Evolutionary conservation across 805 yeast genomes (phyloP), one percentile per base, ranked within the genome.

Genomic region (Starmerella sp.): DNA sequence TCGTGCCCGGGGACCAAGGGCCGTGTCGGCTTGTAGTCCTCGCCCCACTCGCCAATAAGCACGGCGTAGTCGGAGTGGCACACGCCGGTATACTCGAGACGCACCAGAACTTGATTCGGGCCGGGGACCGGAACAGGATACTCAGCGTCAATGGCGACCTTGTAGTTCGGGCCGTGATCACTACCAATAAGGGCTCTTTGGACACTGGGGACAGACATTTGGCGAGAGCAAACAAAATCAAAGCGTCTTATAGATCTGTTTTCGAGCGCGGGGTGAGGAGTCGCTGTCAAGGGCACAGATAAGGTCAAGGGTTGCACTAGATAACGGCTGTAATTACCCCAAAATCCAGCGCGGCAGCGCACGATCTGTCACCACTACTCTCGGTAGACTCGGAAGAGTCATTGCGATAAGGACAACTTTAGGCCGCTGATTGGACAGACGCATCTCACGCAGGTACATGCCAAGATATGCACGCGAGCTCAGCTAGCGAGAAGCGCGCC

Each of bases 1-100:
- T 53, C 55, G 37, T 47, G 55, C 5, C 55, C 49, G 13, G 52
- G 53, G 11, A 36, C 45, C 15, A 42, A 3, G 1, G 53, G 48
- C 39, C 35, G 38, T 3, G 42, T 2, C 15, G 54, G 54, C 48
- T 31, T 17, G 35, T 11, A 15, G 17, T 31, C 46, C 35, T 46
- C 49, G 5, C 49, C 49, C 54, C 54, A 52, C 11, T 52, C 51
- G 17, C 51, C 51, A n/a, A 17, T 15, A 28, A 44, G 17, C 14
- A 37, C 38, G 9, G 39, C 42, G 30, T 45, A 37, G 34, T 52
- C 50, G 6, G 51, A 45, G 14, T 35, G 45, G 34, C 50, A 52
- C 5, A 52, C 49, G 4, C 54, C 54, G 7, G 51, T 37, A 22
- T 52, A 52, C 43, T 38, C 38, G n/a, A 52, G 11, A 11, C 42